Evolutionary conservation across 768 basidiomycete genomes (phyloP).

Genomic region (Tubosaeta sp.): DNA sequence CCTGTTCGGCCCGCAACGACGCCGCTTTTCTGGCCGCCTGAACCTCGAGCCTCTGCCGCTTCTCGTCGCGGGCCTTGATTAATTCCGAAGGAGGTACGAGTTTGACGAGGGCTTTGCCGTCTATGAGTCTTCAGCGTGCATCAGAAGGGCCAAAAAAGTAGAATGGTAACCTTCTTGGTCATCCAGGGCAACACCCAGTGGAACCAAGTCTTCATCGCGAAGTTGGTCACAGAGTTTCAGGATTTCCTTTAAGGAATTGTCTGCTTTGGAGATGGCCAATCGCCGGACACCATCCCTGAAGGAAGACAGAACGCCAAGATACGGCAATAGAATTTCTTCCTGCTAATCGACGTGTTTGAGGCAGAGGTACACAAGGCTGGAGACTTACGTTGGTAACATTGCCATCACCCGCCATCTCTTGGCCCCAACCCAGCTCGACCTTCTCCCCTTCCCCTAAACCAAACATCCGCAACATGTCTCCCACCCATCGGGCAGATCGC

Average conservation of each 20-base stretch:
- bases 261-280: conserved; percentile 69
- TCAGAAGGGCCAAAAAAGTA: background rate
- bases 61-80: conserved; percentile 84
- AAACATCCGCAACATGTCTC: conserved; percentile 72
- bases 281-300: conserved; percentile 90
- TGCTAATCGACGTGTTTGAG: conserved; percentile 44
- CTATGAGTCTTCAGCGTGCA: conserved; percentile 34
- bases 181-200: conserved; percentile 93
- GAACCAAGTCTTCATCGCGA: conserved; percentile 83
- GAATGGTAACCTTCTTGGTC: conserved; percentile 78
- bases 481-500: conserved; percentile 63
- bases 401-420: conserved; percentile 41
- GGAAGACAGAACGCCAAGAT: conserved; percentile 74
- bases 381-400: conserved; percentile 43
- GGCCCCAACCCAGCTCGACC: conserved; percentile 83
- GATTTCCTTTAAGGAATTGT: conserved; percentile 70
- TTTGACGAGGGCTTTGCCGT: conserved; percentile 94
- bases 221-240: conserved; percentile 84
- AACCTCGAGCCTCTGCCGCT: conserved; percentile 66
- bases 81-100: conserved; percentile 80
- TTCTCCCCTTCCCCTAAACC: conserved; percentile 71
- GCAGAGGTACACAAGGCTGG: background rate
- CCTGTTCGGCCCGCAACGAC: conserved; percentile 55
- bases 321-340: conserved; percentile 85
- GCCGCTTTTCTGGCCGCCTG: conserved; percentile 80